phyloP scores from a whole-genome alignment of 306 rosid genomes.

The Macrotyloma uniflorum region DNA sequence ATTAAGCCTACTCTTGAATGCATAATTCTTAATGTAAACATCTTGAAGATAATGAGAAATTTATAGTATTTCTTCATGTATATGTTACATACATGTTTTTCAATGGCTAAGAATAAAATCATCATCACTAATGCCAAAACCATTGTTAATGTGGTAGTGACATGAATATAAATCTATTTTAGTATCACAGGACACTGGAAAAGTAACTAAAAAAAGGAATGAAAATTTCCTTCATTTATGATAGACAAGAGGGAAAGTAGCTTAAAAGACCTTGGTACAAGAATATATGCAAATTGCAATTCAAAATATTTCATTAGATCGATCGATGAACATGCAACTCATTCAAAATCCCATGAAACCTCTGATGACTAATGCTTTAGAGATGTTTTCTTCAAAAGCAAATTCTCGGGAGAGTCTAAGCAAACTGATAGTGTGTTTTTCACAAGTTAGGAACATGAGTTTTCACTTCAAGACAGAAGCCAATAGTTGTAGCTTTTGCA shows the following conservation, averaged over 20 bases:
- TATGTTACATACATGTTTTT: background rate
- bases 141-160: background rate
- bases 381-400: background rate
- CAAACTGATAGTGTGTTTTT: background rate
- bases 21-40: background rate
- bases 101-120: slow-evolving; percentile 1
- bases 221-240: background rate
- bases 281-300: background rate
- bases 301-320: background rate
- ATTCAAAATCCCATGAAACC: background rate
- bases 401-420: background rate
- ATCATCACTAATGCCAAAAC: background rate
- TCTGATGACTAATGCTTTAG: background rate
- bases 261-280: background rate
- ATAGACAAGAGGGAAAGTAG: background rate
- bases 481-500: background rate
- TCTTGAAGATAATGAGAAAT: slow-evolving; percentile 8
- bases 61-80: background rate
- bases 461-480: background rate
- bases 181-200: background rate
- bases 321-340: background rate
- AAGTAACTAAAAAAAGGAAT: background rate
- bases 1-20: slow-evolving; percentile 19
- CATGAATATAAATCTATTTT: background rate
- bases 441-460: background rate